These are phyloP conservation scores for Canna indica DNA, from an alignment of 176 grass and related monocot species.

Conservation along the genomic window DNA sequence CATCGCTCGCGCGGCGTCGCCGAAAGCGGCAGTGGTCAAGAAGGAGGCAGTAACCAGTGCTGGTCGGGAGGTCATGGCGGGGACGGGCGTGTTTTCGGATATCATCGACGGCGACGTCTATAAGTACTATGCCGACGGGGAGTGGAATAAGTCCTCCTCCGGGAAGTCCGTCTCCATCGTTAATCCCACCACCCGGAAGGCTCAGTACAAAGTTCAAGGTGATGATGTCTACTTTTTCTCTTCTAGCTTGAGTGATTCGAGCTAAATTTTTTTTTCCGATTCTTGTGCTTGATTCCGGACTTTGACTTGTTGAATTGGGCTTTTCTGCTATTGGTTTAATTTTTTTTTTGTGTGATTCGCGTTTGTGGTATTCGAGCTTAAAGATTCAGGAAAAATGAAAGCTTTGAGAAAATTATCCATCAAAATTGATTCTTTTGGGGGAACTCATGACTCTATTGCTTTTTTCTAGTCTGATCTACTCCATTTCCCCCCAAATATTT, in stretches of 20 bases:
- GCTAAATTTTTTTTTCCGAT: neutral
- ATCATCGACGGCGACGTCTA: conserved; percentile 55
- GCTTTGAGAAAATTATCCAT: neutral
- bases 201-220: conserved; percentile 93
- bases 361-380: too few species aligned
- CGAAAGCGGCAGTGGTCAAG: neutral
- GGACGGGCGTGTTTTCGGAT: conserved; percentile 50
- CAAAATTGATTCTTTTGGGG: neutral
- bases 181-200: conserved; percentile 81
- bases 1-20: neutral
- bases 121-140: conserved; percentile 88
- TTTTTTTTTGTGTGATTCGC: too few species aligned
- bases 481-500: neutral
- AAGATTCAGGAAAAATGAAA: neutral
- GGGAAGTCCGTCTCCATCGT: conserved; percentile 87
- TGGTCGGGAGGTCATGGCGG: conserved; percentile 32
- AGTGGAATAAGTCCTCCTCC: conserved; percentile 65
- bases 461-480: neutral
- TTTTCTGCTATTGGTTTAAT: neutral
- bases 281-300: too few species aligned
- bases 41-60: neutral
- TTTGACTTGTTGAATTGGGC: too few species aligned
- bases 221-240: neutral
- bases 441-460: neutral
- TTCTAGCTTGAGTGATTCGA: neutral